Base-by-base conservation (phyloP, 495 filamentous ascomycete species). In the Penicillium fimorum region DNA sequence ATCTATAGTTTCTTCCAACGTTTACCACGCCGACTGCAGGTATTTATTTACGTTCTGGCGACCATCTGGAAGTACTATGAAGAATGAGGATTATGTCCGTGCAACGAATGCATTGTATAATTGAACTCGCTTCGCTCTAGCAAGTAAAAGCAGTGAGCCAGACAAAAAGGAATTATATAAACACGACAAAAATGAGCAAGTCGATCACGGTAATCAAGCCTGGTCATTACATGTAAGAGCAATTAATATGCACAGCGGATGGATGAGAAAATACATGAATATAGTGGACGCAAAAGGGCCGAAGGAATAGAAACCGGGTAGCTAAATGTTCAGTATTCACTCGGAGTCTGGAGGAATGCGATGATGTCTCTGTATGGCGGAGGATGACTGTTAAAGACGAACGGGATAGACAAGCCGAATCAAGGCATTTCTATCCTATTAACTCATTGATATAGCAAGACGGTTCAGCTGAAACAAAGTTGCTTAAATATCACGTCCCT, bases 401-500 rank as follows among this genome's bases (percentile, higher is more conserved):
- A 20, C 9, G 7, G 32, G 33, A 37, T 13, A 22, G 7, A 25
- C 9, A 35, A 13, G 13, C 8, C 29, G 35, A 18, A 2, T 13
- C 9, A 35, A 50, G 47, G 38, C 2, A 9, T 2, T 29, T 13
- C 17, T 33, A 35, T 15, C 17, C 27, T 5, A n/a, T 49, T 37
- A 5, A 15, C 10, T 46, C 13, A 1, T 8, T 27, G 13, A 37
- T 11, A 50, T 33, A 22, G 15, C 5, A 10, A 44, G 27, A 11
- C 12, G 13, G 1, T 8, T 37, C 15, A 5, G 15, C 24, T 50
- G 20, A 37, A 37, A n/a, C n/a, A 27, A 4, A 13, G 32, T 27
- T 15, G 42, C 17, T 56, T 17, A 48, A 8, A 30, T 20, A 1
- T 58, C 62, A n/a, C 69, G 64, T 8, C 69, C 69, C 48, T 67